A percentile compares a stretch with the other conserved stretches of the same genome.
These are phyloP conservation scores for Lichtheimia ornata DNA, from an alignment of 371 early-diverging fungal genomes.

Conservation along the genomic window DNA sequence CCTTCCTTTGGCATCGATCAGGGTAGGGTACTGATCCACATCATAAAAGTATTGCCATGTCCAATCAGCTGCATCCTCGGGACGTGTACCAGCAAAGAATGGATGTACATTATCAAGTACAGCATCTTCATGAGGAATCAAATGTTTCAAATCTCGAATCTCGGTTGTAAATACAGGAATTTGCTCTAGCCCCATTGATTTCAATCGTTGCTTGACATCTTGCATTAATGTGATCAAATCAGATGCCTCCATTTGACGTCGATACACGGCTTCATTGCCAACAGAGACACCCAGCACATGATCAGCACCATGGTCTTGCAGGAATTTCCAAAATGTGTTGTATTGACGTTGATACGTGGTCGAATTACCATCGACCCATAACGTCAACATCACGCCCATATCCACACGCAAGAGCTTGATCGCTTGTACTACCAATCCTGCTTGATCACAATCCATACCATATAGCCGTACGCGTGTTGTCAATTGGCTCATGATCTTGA, in stretches of 20 bases:
- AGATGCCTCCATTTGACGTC: conserved; percentile 41
- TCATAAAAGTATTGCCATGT: conserved; percentile 51
- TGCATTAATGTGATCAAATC: conserved; percentile 32
- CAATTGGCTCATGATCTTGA: conserved; percentile 38
- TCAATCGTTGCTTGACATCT: conserved; percentile 41
- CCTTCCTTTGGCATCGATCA: conserved; percentile 11
- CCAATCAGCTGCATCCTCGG: conserved; percentile 52
- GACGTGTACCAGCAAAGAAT: conserved; percentile 62
- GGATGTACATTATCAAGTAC: conserved; percentile 67
- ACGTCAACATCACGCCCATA: conserved; percentile 39
- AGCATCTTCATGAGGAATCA: conserved; percentile 55
- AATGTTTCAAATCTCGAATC: conserved; percentile 37
- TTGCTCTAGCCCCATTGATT: conserved; percentile 30
- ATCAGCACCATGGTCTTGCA: conserved; percentile 33
- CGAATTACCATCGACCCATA: conserved; percentile 43
- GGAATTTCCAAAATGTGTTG: conserved; percentile 26
- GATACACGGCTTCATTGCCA: conserved; percentile 59
- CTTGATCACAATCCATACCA: conserved; percentile 51
- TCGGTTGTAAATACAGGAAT: conserved; percentile 66
- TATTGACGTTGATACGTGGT: conserved; percentile 44
- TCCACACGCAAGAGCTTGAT: conserved; percentile 35
- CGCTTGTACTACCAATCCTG: conserved; percentile 30
- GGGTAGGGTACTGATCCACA: conserved; percentile 25
- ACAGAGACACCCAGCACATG: conserved; percentile 47
- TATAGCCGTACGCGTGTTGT: conserved; percentile 53